Evolutionary conservation across 2,329 filamentous ascomycete species (phyloP), one percentile per base, ranked within the genome.

Genomic region (Diaporthe vexans): DNA sequence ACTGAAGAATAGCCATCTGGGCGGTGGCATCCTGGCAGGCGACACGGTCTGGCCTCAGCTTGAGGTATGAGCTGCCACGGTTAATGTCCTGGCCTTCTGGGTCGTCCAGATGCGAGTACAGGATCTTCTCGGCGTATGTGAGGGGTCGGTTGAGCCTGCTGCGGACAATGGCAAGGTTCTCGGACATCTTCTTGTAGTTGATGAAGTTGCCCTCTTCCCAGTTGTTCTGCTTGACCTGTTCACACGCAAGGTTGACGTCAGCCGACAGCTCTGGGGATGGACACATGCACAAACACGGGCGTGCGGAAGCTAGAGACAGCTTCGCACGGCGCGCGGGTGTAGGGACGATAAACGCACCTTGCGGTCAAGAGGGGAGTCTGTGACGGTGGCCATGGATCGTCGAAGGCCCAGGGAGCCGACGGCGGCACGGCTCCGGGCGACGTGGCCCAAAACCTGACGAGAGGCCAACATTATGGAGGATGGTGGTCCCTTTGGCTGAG

Each of bases 181-280:
- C 95, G 81, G 94, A 95, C 95, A 98, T 98, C 91, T 98, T 98
- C 91, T 94, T 95, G 86, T 99, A 99, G 91, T 98, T 98, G 90
- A 98, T 98, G 90, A 95, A 98, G 91, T 97, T 97, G 86, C 91
- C 91, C 86, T 95, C 94, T 88, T 99, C 97, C 90, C 92, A 95
- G 88, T 95, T 98, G 90, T 96, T 97, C 91, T 98, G 98, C 86
- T 93, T 94, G 85, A 99, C 89, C 89, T 91, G 75, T 77, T 68
- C 24, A 73, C 51, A 56, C 37, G 56, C 54, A 58, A 68, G 70
- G 51, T 54, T 63, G 65, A 69, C 71, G 59, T 77, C 73, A 75
- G 73, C 71, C 71, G 69, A 61, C 46, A 51, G 57, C 67, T 43
- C 63, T 51, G 46, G n/a, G 37, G 13, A 46, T 6, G 37, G 19